Evolutionary conservation across 495 filamentous ascomycete genomes (phyloP), one percentile per base, ranked within the genome.

Genomic region (Xylaria bambusicola): DNA sequence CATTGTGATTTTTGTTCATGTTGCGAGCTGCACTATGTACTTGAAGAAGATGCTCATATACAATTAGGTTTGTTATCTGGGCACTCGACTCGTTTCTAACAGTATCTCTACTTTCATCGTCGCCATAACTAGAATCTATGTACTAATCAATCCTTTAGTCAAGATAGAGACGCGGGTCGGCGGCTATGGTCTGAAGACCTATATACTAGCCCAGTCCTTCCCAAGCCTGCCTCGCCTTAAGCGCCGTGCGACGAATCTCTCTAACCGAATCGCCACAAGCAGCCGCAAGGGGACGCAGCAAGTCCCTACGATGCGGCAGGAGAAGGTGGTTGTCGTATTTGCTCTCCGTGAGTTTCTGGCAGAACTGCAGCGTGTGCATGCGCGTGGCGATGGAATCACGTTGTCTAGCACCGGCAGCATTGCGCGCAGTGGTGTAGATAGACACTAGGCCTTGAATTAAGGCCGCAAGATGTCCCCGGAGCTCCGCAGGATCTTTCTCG

Each of bases 201-300:
- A 21, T 23, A 36, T 2, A 12, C 38, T 52, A 70, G 56, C 48
- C 49, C n/a, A 70, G 56, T 7, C n/a, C 56, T n/a, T 66, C 66
- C 78, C 78, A 81, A 23, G 64, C 73, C 56, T 62, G 71, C 61
- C 78, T 74, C 17, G 78, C 76, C 47, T 49, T 40, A 45, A 73
- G 53, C 24, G 78, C 78, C 52, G 66, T 68, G 47, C 70, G 70
- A 38, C 78, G 64, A 52, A 78, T 70, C 55, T 73, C 76, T 49
- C 78, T 64, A 3, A 75, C 75, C 31, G 74, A 61, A 61, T 81
- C 75, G 2, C 77, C 78, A 35, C 76, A 75, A 13, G 77, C 76
- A 15, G 61, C 44, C 3, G 74, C 70, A 52, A 81, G 58, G 59
- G 77, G 71, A 2, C 75, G 65, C 56, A 73, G 67, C 49, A 80